A percentile compares a stretch with the other conserved stretches of the same genome.
Evolutionary conservation across 192 early-diverging fungal genomes (phyloP).

Genomic region (Gonapodya prolifera): DNA sequence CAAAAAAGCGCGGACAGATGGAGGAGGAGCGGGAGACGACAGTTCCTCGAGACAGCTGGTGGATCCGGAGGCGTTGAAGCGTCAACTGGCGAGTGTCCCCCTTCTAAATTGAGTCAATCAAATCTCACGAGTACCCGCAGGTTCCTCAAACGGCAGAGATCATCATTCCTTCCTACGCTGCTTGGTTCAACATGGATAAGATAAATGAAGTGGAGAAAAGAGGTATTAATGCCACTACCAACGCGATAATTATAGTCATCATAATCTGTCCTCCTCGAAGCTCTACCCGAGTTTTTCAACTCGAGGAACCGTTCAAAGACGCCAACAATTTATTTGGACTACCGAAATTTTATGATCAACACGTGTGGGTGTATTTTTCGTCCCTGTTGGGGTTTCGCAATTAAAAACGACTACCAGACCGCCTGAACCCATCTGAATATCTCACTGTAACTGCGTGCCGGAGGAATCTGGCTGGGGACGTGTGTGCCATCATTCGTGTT

Average conservation of each 20-base stretch:
- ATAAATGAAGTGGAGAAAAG: conserved; percentile 82
- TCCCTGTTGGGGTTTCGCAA: not conserved
- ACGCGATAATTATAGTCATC: not conserved
- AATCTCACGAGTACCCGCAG: not conserved
- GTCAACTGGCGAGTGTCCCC: not conserved
- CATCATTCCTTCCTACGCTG: conserved; percentile 74
- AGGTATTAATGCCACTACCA: not conserved
- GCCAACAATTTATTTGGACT: conserved; percentile 77
- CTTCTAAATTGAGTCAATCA: not conserved
- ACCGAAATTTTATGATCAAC: conserved; percentile 98
- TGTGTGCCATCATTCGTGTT: conserved; percentile 95
- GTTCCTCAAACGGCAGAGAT: conserved; percentile 50
- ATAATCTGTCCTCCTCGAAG: conserved; percentile 8
- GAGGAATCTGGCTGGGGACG: conserved; percentile 93
- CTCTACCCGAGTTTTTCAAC: conserved; percentile 95
- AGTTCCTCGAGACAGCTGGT: not conserved
- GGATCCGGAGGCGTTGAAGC: not conserved
- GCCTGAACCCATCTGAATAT: conserved; percentile 90
- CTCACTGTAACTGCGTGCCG: conserved; percentile 95
- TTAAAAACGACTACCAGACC: conserved; percentile 31
- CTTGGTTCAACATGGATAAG: conserved; percentile 75
- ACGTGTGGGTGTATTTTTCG: conserved; percentile 21
- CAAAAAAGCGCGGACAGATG: not conserved
- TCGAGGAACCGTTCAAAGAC: conserved; percentile 86
- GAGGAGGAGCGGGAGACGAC: not conserved